A percentile compares a stretch with the other conserved stretches of the same genome.
phyloP scores from a whole-genome alignment of 106 monocot species.

The Xerophyta viscosa region DNA sequence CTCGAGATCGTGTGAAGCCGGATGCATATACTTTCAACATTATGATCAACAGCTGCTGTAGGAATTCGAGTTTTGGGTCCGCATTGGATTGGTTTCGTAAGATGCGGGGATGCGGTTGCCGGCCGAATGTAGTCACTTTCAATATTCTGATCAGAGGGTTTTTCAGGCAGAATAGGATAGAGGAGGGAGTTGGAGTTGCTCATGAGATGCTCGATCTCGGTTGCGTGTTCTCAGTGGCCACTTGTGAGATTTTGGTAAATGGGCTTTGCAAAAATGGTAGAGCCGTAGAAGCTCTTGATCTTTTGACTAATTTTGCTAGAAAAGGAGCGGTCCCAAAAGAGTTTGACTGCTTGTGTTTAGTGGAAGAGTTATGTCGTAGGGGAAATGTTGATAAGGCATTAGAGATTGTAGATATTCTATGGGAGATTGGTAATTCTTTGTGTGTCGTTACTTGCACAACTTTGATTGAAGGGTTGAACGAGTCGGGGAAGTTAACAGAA shows the following conservation, averaged over 20 bases:
- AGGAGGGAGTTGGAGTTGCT: slow-evolving; percentile 58
- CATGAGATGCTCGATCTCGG: slow-evolving; percentile 86
- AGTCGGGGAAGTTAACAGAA: slow-evolving; percentile 35
- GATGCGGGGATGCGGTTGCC: slow-evolving; percentile 43
- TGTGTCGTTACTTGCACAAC: slow-evolving; percentile 40
- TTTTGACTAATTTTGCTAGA: slow-evolving; percentile 38
- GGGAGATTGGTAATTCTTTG: slow-evolving; percentile 25
- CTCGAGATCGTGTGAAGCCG: slow-evolving; percentile 50
- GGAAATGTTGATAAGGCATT: slow-evolving; percentile 32
- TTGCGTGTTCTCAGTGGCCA: slow-evolving; percentile 29
- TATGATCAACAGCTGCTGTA: slow-evolving; percentile 37
- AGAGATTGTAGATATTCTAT: slow-evolving; percentile 34
- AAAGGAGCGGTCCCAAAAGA: slow-evolving; percentile 42
- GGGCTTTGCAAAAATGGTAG: slow-evolving; percentile 47
- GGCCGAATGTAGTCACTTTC: slow-evolving; percentile 69
- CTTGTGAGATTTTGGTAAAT: slow-evolving; percentile 60
- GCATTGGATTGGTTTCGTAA: slow-evolving; percentile 46
- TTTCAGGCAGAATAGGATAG: slow-evolving; percentile 33
- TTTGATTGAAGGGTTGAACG: slow-evolving; percentile 57
- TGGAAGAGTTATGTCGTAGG: slow-evolving; percentile 34
- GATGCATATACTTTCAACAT: slow-evolving; percentile 69
- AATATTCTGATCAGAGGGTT: slow-evolving; percentile 69
- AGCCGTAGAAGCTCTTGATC: slow-evolving; percentile 25
- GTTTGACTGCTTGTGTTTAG: slow-evolving; percentile 52
- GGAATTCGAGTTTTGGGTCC: slow-evolving; percentile 20